phyloP scores from a whole-genome alignment of 495 filamentous ascomycete species.

The Aspergillus sclerotioniger region DNA sequence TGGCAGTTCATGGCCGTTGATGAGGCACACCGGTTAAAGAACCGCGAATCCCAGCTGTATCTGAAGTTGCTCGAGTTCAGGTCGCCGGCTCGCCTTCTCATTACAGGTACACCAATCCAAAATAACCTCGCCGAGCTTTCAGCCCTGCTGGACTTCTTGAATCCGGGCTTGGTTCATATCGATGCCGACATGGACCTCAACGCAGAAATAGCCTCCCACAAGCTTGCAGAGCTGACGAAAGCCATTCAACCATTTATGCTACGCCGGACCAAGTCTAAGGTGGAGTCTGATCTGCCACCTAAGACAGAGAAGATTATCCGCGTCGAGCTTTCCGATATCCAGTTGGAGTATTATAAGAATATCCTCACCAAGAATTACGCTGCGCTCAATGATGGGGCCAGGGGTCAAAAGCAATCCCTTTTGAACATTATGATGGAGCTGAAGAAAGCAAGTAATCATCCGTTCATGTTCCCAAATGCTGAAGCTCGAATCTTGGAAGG shows the following conservation, averaged over 20 bases:
- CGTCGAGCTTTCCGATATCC: conserved; percentile 91
- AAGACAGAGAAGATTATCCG: conserved; percentile 99
- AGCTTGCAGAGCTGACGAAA: conserved; percentile 67
- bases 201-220: conserved; percentile 64
- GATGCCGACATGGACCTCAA: conserved; percentile 85
- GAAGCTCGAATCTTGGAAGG: conserved; percentile 82
- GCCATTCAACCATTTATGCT: conserved; percentile 88
- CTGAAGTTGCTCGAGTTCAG: conserved; percentile 79
- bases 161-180: conserved; percentile 81
- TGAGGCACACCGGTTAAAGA: conserved; percentile 96
- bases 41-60: conserved; percentile 90
- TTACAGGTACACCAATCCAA: conserved; percentile 96
- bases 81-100: conserved; percentile 80
- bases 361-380: conserved; percentile 96
- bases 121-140: conserved; percentile 92
- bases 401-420: conserved; percentile 88
- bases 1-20: conserved; percentile 98
- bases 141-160: conserved; percentile 91
- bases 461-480: conserved; percentile 93
- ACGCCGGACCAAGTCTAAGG: conserved; percentile 93
- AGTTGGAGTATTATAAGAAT: conserved; percentile 97
- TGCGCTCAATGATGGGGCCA: conserved; percentile 83
- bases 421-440: conserved; percentile 99
- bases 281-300: conserved; percentile 90
- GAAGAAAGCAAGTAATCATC: conserved; percentile 98